A percentile compares a stretch with the other conserved stretches of the same genome.
Evolutionary conservation across 768 basidiomycete species (phyloP).

Genomic region (Leucosporidium scottii): DNA sequence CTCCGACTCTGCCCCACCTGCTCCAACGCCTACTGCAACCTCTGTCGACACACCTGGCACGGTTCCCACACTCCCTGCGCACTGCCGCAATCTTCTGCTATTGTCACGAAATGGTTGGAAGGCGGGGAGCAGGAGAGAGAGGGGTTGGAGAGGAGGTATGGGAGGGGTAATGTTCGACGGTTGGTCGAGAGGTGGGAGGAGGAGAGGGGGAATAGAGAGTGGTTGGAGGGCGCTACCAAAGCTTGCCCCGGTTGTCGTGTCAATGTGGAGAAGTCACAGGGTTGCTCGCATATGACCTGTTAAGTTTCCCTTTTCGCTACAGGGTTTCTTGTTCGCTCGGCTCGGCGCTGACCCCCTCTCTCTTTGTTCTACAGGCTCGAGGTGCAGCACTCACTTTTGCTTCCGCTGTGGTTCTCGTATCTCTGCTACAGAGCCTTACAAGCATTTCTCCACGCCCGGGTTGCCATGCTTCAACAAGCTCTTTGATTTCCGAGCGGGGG

Average conservation of each 20-base stretch:
- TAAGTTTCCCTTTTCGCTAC: neutral
- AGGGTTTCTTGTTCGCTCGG: neutral
- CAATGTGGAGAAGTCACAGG: conserved; percentile 19
- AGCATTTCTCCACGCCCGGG: neutral
- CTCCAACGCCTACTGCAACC: conserved; percentile 35
- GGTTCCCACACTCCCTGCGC: conserved; percentile 32
- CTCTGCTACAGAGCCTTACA: neutral
- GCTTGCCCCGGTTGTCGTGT: conserved; percentile 24
- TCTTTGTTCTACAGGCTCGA: conserved; percentile 52
- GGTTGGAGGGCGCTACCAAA: conserved; percentile 27
- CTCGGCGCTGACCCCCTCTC: neutral
- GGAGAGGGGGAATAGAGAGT: conserved; percentile 32
- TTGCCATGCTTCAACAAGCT: neutral
- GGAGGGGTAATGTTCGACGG: conserved; percentile 25
- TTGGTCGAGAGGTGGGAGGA: conserved; percentile 33
- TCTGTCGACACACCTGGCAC: conserved; percentile 21
- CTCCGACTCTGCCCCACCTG: neutral
- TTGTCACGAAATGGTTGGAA: conserved; percentile 32
- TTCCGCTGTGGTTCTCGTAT: conserved; percentile 4
- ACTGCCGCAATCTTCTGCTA: conserved; percentile 24
- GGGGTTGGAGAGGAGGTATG: conserved; percentile 33
- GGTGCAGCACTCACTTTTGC: neutral
- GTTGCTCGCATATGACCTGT: conserved; percentile 19
- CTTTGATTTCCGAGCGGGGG: too few species aligned
- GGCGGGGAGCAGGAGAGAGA: conserved; percentile 1